Base-by-base conservation (phyloP, 2,329 filamentous ascomycete genomes). In the Hypoxylon sp. region DNA sequence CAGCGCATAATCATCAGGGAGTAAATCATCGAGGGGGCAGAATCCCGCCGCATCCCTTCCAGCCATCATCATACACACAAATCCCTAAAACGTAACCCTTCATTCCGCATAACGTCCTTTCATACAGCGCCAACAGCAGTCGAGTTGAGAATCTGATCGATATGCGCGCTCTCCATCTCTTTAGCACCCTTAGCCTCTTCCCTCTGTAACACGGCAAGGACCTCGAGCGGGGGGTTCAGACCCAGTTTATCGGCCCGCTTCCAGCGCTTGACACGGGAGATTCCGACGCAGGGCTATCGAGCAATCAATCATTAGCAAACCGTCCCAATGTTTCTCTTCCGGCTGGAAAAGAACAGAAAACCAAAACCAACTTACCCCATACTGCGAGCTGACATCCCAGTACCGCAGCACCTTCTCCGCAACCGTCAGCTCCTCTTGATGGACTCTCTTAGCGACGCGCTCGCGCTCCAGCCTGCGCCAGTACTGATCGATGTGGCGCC, bases 371-470 rank as follows among this genome's bases (percentile, higher is more conserved):
- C 89, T 76, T 83, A 96, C 91, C 48, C 94, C 94, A 70, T 90
- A 99, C 65, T 96, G 90, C 53, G 83, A 90, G 66, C 87, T 94
- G 60, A 96, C 88, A 69, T 99, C 94, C 73, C 94, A 99, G 69
- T 96, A 90, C 57, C 93, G 79, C 64, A 97, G 72, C 17, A 97
- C 84, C 77, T 93, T 96, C 78, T 97, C 92, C 47, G 88, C 79
- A 34, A 89, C 61, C 7, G 78, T 80, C 61, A 97, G 68, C 2
- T 79, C 86, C 63, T 87, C 72, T 72, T 96, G 91, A 66, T 97
- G 94, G 25, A 96, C 85, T 63, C 88, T 76, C 30, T 82, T 81
- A 12, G 89, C 83, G 51, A 78, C 79, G 61, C 90, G 79, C 63
- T 84, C 79, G 29, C 76, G 75, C 75, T 96, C 90, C 60, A 93